Conservation (phyloP, 192 early-diverging fungal genomes). For the Mortierella antarctica region DNA sequence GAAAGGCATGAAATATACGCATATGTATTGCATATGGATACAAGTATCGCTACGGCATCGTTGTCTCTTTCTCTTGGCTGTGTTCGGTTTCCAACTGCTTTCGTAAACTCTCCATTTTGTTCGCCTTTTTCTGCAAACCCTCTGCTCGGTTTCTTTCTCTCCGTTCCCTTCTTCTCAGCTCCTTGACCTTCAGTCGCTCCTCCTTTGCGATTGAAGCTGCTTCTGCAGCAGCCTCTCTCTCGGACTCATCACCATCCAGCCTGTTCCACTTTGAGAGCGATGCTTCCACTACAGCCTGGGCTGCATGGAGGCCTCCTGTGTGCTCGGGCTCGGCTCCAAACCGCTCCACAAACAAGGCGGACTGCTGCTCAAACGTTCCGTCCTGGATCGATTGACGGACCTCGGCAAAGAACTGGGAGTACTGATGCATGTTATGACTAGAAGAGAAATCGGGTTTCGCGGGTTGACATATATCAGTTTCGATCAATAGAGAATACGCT, state of each 20-base stretch:
- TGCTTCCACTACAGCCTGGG: constrained; percentile 26
- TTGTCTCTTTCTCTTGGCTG: too few relatives aligned
- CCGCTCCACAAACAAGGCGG: constrained; percentile 11
- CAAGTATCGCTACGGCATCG: too few relatives aligned
- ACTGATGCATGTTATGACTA: constrained; percentile 56
- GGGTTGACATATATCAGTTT: neutral
- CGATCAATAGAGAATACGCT: neutral
- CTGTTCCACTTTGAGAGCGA: constrained; percentile 26
- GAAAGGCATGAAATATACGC: too few relatives aligned
- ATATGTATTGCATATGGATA: too few relatives aligned
- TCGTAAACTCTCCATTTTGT: neutral
- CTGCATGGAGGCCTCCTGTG: constrained; percentile 31
- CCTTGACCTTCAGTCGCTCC: constrained; percentile 7
- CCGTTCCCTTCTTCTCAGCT: too few relatives aligned
- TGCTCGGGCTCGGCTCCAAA: constrained; percentile 39
- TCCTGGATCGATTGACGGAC: constrained; percentile 41
- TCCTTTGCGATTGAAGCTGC: constrained; percentile 7
- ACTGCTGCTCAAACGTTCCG: constrained; percentile 34
- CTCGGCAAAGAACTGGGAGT: constrained; percentile 46
- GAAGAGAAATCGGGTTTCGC: neutral
- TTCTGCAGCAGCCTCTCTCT: neutral
- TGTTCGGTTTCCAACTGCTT: too few relatives aligned
- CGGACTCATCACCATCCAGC: constrained; percentile 2
- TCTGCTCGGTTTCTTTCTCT: constrained; percentile 4
- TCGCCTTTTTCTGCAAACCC: neutral